Percentiles rank a stretch among this genome's conserved stretches.
Conservation (phyloP, 371 early-diverging fungal genomes). For the Lichtheimia ramosa region DNA sequence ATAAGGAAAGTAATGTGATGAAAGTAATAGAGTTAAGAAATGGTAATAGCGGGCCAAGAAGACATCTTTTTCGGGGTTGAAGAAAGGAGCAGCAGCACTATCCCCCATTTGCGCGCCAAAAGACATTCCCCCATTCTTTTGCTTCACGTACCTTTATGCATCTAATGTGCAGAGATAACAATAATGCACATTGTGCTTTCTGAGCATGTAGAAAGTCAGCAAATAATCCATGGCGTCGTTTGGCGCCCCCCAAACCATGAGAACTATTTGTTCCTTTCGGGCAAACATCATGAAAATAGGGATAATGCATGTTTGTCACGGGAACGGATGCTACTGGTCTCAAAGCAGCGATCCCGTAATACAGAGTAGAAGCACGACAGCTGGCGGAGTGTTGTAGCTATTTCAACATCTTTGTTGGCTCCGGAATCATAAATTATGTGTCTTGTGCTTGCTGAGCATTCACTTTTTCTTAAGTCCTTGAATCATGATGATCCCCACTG, state of each 20-base stretch:
- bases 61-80: neutral
- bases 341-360: neutral
- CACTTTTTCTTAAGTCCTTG: no score
- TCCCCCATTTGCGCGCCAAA: neutral
- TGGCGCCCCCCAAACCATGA: neutral
- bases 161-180: no score
- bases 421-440: neutral
- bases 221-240: no score
- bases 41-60: conserved; percentile 1
- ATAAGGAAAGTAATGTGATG: no score
- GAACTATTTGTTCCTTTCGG: neutral
- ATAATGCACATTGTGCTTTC: no score
- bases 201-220: no score
- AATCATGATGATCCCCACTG: no score
- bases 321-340: neutral
- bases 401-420: neutral
- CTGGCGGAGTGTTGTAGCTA: conserved; percentile 1
- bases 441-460: neutral
- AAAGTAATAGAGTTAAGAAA: neutral
- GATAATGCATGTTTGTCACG: conserved; percentile 9
- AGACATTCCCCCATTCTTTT: no score
- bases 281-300: conserved; percentile 11
- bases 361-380: neutral
- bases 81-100: neutral
- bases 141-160: no score